Evolutionary conservation across 352 stramenopile species (phyloP), one percentile per base, ranked within the genome.

Genomic region (Globisporangium middletonii): DNA sequence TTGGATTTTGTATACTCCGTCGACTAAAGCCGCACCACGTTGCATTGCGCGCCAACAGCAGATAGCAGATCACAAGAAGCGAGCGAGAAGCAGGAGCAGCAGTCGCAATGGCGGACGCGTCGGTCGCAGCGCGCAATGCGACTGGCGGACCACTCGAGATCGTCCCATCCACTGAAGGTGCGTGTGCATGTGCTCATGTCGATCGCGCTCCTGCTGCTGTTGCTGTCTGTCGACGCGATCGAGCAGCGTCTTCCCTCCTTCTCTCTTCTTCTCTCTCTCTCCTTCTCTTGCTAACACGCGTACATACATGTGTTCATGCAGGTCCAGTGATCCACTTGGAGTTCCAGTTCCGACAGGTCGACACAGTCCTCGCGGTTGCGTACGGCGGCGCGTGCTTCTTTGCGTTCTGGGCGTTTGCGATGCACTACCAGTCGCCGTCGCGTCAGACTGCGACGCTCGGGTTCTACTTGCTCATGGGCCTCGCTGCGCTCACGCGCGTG

Each of bases 311-410:
- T 9, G 30, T 35, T 18, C 43, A 44, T 60, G 27, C 44, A 82
- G 79, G 53, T 28, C 79, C 81, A 13, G 48, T 88, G 51, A 80
- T 91, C 56, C 77, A 86, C 59, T 61, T 93, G 44, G 80, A 91
- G 64, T 88, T 91, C 60, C 68, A 80, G 50, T 91, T 87, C 64
- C 83, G 79, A 18, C 80, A 93, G 61, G 80, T 93, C 44, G 83
- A 93, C 58, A 93, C 79, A 3, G 70, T 88, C 26, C 70, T 93
- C 16, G 83, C 79, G 0, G 63, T 93, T 12, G 76, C 75, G 7
- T 93, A 93, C 72, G 83, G 75, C 1, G 76, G 69, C 37, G 83
- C 80, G 44, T 89, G 77, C 61, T 87, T 93, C 57, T 88, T 93
- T 54, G 78, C 80, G 28, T 88, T 90, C 60, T 93, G 79, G 79